Evolutionary conservation across 2,329 filamentous ascomycete species (phyloP), one percentile per base, ranked within the genome.

Genomic region (Ophiostoma novo-ulmi): DNA sequence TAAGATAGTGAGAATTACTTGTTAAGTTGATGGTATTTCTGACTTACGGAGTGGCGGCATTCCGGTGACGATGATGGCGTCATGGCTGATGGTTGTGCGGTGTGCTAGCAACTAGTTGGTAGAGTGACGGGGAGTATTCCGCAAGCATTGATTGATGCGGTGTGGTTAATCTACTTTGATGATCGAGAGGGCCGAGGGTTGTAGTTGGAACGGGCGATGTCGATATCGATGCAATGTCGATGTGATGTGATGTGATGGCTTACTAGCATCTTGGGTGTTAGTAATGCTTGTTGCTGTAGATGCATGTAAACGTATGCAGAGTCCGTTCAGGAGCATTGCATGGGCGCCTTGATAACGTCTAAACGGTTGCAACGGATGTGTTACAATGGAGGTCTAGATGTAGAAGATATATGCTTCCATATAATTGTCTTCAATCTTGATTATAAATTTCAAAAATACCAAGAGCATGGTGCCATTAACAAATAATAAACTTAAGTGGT

Each of bases 21-120:
- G 22, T 48, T 1, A 17, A 10, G 48, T 22, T 11, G 22, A 58
- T 13, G 14, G 26, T 26, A 63, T 63, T 63, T 26, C 58, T n/a
- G 52, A 10, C 11, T 17, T 63, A n/a, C 17, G 38, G 63, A 41
- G 63, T 66, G 58, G 58, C 26, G 26, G 58, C 58, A 63, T 63
- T 63, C 58, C 58, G 14, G 58, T 7, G 26, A 36, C 58, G 13
- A 35, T 35, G 58, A 35, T 63, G 26, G 52, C 52, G 52, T 58
- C 52, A 58, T 58, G 52, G 52, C 5, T 58, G 7, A 22, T 48
- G 11, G 38, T 39, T 48, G 14, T 58, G 10, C 52, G 22, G 52
- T 22, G 52, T 58, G 52, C n/a, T 11, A 1, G n/a, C 22, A 26
- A 58, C 11, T 5, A 35, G 13, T 63, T 63, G 22, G 14, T 35